Percentiles rank a stretch among this genome's conserved stretches.
Evolutionary conservation across 176 grass and related monocot species (phyloP).

Genomic region (Saccharum spontaneum): DNA sequence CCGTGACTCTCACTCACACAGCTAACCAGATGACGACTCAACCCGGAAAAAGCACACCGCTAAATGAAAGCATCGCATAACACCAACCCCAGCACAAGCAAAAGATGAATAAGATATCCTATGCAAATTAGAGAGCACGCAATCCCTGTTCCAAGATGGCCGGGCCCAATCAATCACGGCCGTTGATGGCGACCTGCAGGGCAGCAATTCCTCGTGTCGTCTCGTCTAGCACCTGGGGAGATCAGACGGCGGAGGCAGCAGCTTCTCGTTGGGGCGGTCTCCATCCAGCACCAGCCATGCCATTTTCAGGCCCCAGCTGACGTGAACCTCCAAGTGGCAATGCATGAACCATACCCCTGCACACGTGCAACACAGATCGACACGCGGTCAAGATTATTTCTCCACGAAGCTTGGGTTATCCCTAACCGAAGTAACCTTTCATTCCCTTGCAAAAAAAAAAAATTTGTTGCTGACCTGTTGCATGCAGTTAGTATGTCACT

Average conservation of each 20-base stretch:
- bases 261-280: slow-evolving; percentile 55
- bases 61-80: slow-evolving; percentile 9
- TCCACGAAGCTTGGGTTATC: neutral
- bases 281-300: slow-evolving; percentile 80
- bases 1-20: neutral
- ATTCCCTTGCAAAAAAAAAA: too few relatives aligned
- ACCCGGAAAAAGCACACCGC: slow-evolving; percentile 22
- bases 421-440: neutral
- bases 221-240: slow-evolving; percentile 62
- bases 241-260: slow-evolving; percentile 75
- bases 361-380: neutral
- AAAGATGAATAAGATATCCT: slow-evolving; percentile 31
- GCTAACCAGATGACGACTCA: slow-evolving; percentile 35
- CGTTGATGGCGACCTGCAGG: neutral
- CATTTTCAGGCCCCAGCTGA: slow-evolving; percentile 91
- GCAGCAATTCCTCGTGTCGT: neutral
- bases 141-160: neutral
- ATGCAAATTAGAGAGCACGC: slow-evolving; percentile 29
- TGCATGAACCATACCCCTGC: slow-evolving; percentile 91
- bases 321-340: slow-evolving; percentile 82
- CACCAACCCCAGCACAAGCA: slow-evolving; percentile 42
- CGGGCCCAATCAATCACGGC: slow-evolving; percentile 10
- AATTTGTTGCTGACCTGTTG: neutral
- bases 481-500: neutral
- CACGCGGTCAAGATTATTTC: neutral